Conservation (phyloP, 1,139 yeast species). For the Waltiozyma solani region DNA sequence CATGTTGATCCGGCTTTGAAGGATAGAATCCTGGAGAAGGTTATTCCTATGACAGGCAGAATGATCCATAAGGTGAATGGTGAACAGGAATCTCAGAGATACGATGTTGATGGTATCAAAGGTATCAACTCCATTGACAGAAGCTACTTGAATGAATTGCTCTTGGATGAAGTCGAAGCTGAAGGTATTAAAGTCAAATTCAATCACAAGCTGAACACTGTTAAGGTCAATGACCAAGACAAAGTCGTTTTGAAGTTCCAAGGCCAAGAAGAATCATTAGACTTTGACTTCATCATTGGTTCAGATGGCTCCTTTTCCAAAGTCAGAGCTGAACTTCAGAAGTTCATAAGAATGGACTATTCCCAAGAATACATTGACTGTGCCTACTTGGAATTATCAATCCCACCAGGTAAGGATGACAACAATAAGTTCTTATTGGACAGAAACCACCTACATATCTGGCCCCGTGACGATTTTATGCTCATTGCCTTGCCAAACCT, state of each 20-base stretch:
- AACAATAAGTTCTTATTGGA: constrained; percentile 36
- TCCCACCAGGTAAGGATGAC: constrained; percentile 43
- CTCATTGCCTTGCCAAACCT: constrained; percentile 79
- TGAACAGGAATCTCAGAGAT: constrained; percentile 53
- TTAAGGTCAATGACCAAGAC: constrained; percentile 19
- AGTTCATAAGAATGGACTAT: constrained; percentile 57
- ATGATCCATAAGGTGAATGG: constrained; percentile 78
- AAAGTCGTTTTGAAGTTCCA: neutral
- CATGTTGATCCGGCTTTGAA: constrained; percentile 54
- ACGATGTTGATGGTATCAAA: constrained; percentile 72
- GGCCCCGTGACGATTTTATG: constrained; percentile 89
- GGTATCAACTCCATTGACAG: constrained; percentile 81
- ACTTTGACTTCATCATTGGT: constrained; percentile 59
- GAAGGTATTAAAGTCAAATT: constrained; percentile 39
- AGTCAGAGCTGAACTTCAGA: constrained; percentile 62
- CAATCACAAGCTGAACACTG: constrained; percentile 42
- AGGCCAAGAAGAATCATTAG: constrained; percentile 8
- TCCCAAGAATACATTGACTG: constrained; percentile 75
- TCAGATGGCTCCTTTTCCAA: constrained; percentile 84
- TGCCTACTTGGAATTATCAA: constrained; percentile 71
- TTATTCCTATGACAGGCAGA: constrained; percentile 81
- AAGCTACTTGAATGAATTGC: constrained; percentile 48
- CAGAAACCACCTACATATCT: constrained; percentile 78
- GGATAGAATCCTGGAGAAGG: constrained; percentile 40
- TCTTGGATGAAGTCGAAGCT: constrained; percentile 49